A percentile compares a stretch with the other conserved stretches of the same genome.
phyloP scores from a whole-genome alignment of 176 grass and related monocot species.

The Areca catechu region DNA sequence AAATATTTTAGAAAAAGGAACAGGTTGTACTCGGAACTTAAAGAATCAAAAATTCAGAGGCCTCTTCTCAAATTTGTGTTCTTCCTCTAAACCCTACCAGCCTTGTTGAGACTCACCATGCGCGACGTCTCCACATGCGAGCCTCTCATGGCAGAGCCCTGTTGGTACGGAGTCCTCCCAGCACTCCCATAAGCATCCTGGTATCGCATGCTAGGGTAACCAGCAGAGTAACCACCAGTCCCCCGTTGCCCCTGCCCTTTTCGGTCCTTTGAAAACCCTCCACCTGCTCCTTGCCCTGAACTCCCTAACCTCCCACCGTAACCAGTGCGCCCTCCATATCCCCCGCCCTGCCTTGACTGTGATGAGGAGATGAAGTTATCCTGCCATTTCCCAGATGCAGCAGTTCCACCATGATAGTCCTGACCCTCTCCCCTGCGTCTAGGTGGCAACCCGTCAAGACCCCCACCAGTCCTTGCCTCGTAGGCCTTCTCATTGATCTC shows the following conservation, averaged over 20 bases:
- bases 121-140: slow-evolving; percentile 18
- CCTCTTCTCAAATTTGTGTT: neutral
- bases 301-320: slow-evolving; percentile 38
- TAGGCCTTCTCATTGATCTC: slow-evolving; percentile 87
- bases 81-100: slow-evolving; percentile 45
- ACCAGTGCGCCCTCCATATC: slow-evolving; percentile 38
- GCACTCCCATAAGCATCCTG: slow-evolving; percentile 22
- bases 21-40: too few species aligned
- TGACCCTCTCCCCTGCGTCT: slow-evolving; percentile 63
- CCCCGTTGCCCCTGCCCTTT: slow-evolving; percentile 1
- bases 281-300: slow-evolving; percentile 24
- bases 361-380: slow-evolving; percentile 49
- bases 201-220: slow-evolving; percentile 19
- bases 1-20: too few species aligned
- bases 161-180: slow-evolving; percentile 9
- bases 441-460: slow-evolving; percentile 57
- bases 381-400: slow-evolving; percentile 55
- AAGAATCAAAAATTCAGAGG: too few species aligned
- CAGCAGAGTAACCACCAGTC: neutral
- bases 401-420: slow-evolving; percentile 30
- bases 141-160: neutral
- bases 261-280: slow-evolving; percentile 51
- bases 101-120: slow-evolving; percentile 81
- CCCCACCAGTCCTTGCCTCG: slow-evolving; percentile 82
- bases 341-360: slow-evolving; percentile 32